phyloP scores from a whole-genome alignment of 805 yeast genomes.

The Yarrowia sp. region DNA sequence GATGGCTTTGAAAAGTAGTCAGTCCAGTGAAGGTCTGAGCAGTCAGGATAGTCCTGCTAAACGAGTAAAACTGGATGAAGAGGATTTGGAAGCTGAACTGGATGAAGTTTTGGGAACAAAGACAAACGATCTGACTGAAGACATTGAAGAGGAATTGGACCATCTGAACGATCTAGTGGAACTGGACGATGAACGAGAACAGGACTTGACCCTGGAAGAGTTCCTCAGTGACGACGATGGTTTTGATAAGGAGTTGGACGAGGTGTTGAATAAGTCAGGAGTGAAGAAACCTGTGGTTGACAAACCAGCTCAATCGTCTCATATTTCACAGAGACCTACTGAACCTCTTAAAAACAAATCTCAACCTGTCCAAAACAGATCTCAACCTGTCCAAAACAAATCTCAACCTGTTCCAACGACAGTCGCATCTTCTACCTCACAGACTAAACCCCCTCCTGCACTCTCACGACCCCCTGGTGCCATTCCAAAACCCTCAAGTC shows the following conservation, averaged over 20 bases:
- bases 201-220: constrained; percentile 12
- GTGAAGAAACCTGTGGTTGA: too few species aligned
- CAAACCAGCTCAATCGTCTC: too few species aligned
- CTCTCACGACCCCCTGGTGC: too few species aligned
- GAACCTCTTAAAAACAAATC: too few species aligned
- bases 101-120: not conserved
- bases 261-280: not conserved
- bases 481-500: not conserved
- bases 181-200: not conserved
- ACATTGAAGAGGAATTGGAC: not conserved
- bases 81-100: not conserved
- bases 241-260: not conserved
- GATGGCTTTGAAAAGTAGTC: not conserved
- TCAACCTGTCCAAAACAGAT: too few species aligned
- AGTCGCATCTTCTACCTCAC: too few species aligned
- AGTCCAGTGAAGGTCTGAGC: not conserved
- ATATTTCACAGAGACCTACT: too few species aligned
- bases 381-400: too few species aligned
- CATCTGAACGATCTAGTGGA: not conserved
- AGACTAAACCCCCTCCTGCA: too few species aligned
- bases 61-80: not conserved
- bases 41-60: not conserved
- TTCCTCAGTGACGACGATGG: not conserved
- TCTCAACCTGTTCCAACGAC: too few species aligned
- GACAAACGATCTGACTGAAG: not conserved